phyloP scores from a whole-genome alignment of 805 yeast genomes.

The Candida loeiensis region DNA sequence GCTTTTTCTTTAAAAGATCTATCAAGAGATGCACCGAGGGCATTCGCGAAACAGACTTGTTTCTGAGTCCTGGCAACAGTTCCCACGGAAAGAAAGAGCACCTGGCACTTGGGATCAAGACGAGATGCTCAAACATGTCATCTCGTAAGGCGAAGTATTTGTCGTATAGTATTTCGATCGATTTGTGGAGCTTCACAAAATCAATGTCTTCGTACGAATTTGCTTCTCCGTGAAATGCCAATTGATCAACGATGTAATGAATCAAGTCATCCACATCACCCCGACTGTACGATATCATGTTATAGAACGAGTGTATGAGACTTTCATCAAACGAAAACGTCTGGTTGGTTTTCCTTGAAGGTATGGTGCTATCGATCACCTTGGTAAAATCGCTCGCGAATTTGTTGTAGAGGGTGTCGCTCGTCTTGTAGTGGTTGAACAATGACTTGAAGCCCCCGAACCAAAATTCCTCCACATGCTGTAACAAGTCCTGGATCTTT shows the following conservation, averaged over 20 bases:
- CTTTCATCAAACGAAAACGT: conserved; percentile 17
- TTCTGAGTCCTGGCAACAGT: conserved; percentile 54
- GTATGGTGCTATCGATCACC: conserved; percentile 14
- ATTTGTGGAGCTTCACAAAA: conserved; percentile 50
- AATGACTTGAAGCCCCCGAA: conserved; percentile 73
- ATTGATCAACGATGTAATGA: conserved; percentile 56
- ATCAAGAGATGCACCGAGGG: conserved; percentile 55
- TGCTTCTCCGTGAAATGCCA: conserved; percentile 60
- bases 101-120: conserved; percentile 63
- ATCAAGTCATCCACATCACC: conserved; percentile 60
- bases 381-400: conserved; percentile 19
- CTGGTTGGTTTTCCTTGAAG: conserved; percentile 9
- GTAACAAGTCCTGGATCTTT: conserved; percentile 50
- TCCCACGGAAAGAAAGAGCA: conserved; percentile 91
- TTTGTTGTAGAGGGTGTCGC: conserved; percentile 15
- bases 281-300: conserved; percentile 9
- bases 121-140: conserved; percentile 46
- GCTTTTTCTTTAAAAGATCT: conserved; percentile 28
- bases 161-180: conserved; percentile 46
- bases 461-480: conserved; percentile 61
- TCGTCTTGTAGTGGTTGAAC: conserved; percentile 37
- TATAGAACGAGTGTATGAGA: conserved; percentile 20
- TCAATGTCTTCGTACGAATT: conserved; percentile 66
- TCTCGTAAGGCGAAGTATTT: conserved; percentile 15
- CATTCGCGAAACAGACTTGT: conserved; percentile 63